Conservation (phyloP, 176 grass and related monocot genomes). For the Lolium rigidum region DNA sequence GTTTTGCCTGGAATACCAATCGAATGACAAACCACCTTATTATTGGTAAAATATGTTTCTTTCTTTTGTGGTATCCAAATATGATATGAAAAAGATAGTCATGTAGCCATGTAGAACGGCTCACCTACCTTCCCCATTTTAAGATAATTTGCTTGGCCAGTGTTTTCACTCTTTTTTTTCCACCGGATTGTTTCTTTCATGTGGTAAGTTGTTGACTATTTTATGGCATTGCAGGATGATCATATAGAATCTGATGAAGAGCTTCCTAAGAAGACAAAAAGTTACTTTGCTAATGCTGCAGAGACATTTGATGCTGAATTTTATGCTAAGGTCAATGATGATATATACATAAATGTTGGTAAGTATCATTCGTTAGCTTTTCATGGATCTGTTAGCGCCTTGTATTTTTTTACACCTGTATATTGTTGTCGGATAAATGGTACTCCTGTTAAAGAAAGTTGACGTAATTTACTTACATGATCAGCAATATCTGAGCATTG, state of each 20-base stretch:
- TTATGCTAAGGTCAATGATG: slow-evolving; percentile 94
- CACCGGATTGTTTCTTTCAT: background rate
- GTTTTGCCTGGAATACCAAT: slow-evolving; percentile 31
- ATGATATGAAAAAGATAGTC: slow-evolving; percentile 10
- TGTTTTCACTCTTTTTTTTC: slow-evolving; percentile 7
- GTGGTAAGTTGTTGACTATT: slow-evolving; percentile 34
- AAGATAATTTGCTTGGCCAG: background rate
- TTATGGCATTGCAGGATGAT: slow-evolving; percentile 69
- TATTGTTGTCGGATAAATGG: slow-evolving; percentile 32
- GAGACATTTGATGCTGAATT: slow-evolving; percentile 92
- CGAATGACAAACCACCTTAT: background rate
- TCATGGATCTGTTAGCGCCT: background rate
- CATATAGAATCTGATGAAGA: slow-evolving; percentile 92
- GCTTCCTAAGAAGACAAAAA: slow-evolving; percentile 75
- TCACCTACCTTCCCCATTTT: background rate
- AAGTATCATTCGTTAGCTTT: slow-evolving; percentile 43
- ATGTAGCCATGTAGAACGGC: background rate
- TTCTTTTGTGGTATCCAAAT: slow-evolving; percentile 30
- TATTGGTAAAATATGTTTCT: background rate
- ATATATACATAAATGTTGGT: slow-evolving; percentile 98
- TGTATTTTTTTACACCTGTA: slow-evolving; percentile 7
- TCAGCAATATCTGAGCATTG: background rate
- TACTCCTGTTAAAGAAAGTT: slow-evolving; percentile 32
- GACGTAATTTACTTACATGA: background rate
- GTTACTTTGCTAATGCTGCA: slow-evolving; percentile 82